Evolutionary conservation across 768 basidiomycete species (phyloP).

Genomic region (Pilatotrama ljubarskyi): DNA sequence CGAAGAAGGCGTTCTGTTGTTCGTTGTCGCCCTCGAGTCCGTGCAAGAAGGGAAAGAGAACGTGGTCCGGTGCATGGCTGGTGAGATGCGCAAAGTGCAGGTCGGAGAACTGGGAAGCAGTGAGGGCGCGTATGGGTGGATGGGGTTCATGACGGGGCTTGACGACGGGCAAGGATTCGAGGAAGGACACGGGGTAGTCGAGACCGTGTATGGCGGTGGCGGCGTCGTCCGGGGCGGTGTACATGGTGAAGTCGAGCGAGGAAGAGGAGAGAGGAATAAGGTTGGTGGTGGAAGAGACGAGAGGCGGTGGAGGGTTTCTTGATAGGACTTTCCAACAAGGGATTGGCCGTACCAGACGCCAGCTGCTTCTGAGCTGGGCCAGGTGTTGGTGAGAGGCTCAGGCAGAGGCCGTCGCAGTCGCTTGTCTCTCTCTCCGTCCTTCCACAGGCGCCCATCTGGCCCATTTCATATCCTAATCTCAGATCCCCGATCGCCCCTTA

Average conservation of each 20-base stretch:
- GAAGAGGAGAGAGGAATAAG: constrained; percentile 8
- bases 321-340: constrained; percentile 6
- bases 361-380: constrained; percentile 5
- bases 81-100: constrained; percentile 65
- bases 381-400: constrained; percentile 4
- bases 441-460: constrained; percentile 8
- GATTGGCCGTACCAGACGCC: constrained; percentile 8
- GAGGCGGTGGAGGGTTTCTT: constrained; percentile 12
- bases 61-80: constrained; percentile 73
- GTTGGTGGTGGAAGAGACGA: constrained; percentile 13
- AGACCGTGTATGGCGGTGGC: constrained; percentile 22
- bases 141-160: constrained; percentile 38
- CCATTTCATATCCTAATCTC: constrained; percentile 20
- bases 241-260: constrained; percentile 6
- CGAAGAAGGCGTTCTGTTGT: constrained; percentile 82
- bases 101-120: constrained; percentile 51
- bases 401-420: constrained; percentile 5
- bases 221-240: constrained; percentile 5
- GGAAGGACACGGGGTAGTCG: constrained; percentile 22
- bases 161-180: constrained; percentile 27
- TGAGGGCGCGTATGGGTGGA: constrained; percentile 43
- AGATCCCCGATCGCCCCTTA: constrained; percentile 21
- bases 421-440: not conserved
- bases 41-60: constrained; percentile 88
- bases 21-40: constrained; percentile 81